Evolutionary conservation across 352 stramenopile genomes (phyloP).

Genomic region (Globisporangium barbulae): DNA sequence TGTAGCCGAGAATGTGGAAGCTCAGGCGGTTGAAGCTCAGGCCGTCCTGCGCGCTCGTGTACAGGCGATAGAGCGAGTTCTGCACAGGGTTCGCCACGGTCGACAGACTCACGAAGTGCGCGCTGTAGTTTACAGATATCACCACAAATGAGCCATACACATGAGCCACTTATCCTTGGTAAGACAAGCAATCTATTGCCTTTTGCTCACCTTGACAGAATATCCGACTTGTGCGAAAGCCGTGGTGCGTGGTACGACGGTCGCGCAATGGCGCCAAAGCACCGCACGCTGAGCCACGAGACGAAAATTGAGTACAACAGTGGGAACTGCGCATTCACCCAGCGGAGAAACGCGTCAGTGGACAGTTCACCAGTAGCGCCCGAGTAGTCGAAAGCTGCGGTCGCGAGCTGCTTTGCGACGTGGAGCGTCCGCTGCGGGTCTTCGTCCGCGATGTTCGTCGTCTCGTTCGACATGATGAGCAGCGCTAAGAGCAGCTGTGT

Average conservation of each 20-base stretch:
- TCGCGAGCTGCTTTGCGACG: conserved; percentile 39
- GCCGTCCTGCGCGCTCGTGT: conserved; percentile 77
- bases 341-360: conserved; percentile 61
- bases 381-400: conserved; percentile 22
- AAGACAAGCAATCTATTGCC: neutral
- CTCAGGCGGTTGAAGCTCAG: conserved; percentile 83
- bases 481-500: conserved; percentile 42
- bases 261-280: conserved; percentile 46
- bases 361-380: conserved; percentile 28
- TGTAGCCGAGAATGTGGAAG: conserved; percentile 81
- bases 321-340: conserved; percentile 54
- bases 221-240: conserved; percentile 62
- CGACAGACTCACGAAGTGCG: conserved; percentile 64
- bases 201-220: conserved; percentile 55
- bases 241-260: conserved; percentile 44
- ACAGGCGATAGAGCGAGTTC: conserved; percentile 55
- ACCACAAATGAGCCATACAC: neutral
- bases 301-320: conserved; percentile 76
- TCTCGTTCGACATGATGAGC: conserved; percentile 53
- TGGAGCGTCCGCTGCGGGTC: conserved; percentile 28
- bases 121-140: conserved; percentile 26
- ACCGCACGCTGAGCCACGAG: conserved; percentile 60
- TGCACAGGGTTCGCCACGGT: conserved; percentile 57
- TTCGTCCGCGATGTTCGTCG: conserved; percentile 8
- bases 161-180: neutral